Evolutionary conservation across 1,139 yeast species (phyloP).

Genomic region (Hemisphaericaspora xylanilytica): DNA sequence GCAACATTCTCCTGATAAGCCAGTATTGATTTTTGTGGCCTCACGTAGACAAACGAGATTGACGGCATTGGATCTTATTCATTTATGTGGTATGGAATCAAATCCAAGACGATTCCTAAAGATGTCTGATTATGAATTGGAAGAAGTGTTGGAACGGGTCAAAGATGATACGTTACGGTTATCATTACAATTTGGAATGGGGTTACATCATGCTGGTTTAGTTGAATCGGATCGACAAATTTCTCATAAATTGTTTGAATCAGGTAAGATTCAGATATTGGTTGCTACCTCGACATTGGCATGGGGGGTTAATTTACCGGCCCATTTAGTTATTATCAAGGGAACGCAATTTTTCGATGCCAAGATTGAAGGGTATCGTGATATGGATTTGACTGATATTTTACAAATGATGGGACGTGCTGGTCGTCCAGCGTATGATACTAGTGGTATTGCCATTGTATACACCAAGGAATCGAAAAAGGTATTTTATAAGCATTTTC

Average conservation of each 20-base stretch:
- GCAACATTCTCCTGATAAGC: constrained; percentile 90
- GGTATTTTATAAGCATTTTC: constrained; percentile 87
- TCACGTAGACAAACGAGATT: constrained; percentile 95
- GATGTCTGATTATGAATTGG: constrained; percentile 74
- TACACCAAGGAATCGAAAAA: constrained; percentile 91
- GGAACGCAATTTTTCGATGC: constrained; percentile 90
- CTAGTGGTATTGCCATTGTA: constrained; percentile 92
- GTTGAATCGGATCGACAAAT: constrained; percentile 87
- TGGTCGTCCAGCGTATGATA: constrained; percentile 96
- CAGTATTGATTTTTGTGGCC: constrained; percentile 92
- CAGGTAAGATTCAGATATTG: constrained; percentile 81
- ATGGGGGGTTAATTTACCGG: constrained; percentile 97
- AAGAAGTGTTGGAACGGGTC: constrained; percentile 58
- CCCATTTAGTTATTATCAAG: constrained; percentile 87
- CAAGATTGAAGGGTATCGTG: constrained; percentile 74
- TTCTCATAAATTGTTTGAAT: constrained; percentile 81
- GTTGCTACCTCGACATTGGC: constrained; percentile 96
- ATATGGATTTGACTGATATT: constrained; percentile 91
- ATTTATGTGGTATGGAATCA: constrained; percentile 91
- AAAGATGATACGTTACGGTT: constrained; percentile 86
- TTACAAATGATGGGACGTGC: constrained; percentile 93
- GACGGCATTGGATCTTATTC: constrained; percentile 90
- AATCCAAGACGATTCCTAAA: constrained; percentile 84
- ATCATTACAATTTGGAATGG: constrained; percentile 92
- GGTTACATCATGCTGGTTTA: constrained; percentile 95